A percentile compares a stretch with the other conserved stretches of the same genome.
Conservation (phyloP, 2,329 filamentous ascomycete species). For the Emergomyces orientalis region DNA sequence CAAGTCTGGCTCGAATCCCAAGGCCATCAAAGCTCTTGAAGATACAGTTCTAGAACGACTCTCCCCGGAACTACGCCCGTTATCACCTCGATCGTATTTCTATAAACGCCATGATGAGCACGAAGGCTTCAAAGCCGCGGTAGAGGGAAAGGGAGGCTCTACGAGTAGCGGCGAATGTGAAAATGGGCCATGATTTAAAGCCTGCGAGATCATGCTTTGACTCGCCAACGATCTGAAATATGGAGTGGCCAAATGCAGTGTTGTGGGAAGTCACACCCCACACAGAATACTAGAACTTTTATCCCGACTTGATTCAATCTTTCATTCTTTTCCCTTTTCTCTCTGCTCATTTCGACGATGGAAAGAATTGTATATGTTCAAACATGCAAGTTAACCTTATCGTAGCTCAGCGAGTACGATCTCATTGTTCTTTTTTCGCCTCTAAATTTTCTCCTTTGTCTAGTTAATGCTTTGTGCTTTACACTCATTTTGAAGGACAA, state of each 20-base stretch:
- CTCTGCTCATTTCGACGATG: background rate
- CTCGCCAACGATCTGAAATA: background rate
- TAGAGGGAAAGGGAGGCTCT: conserved; percentile 12
- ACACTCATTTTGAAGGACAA: background rate
- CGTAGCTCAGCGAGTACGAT: background rate
- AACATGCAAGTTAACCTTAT: background rate
- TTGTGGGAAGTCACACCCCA: background rate
- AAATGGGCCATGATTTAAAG: background rate
- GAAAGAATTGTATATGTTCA: background rate
- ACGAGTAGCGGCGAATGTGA: background rate
- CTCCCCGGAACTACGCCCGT: conserved; percentile 61
- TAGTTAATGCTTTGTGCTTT: background rate
- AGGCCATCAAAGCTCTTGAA: conserved; percentile 66
- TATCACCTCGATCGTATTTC: conserved; percentile 46
- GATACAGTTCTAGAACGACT: conserved; percentile 64
- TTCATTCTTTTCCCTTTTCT: background rate
- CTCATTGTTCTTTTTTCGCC: background rate
- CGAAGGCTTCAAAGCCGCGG: conserved; percentile 58
- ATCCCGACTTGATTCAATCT: too few species aligned
- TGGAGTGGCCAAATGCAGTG: background rate
- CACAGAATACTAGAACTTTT: too few species aligned
- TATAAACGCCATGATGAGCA: conserved; percentile 91
- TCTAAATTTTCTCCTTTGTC: background rate
- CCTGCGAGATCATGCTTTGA: background rate
- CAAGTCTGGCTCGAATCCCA: conserved; percentile 70